Evolutionary conservation across 345 rosid species (phyloP), one percentile per base, ranked within the genome.

Genomic region (Cochlearia excelsa): DNA sequence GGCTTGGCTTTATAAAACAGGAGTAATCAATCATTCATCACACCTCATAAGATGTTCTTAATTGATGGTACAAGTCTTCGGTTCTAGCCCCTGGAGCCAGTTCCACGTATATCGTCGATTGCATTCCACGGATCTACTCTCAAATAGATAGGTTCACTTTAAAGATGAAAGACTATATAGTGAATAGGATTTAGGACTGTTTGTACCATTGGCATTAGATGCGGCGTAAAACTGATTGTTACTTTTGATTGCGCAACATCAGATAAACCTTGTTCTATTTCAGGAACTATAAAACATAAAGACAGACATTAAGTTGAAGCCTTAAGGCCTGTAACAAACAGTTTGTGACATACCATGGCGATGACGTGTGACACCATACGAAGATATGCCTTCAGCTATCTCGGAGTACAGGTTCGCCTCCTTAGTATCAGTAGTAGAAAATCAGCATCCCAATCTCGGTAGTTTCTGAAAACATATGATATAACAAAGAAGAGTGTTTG

Each of bases 61-160:
- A 58, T 56, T 77, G 86, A 29, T 81, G 78, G 74, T 80, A 74
- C 44, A 89, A 77, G 62, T 88, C 91, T 58, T 89, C 82, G 2
- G 66, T 46, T 1, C 69, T 79, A 48, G 76, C 86, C 16, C 94
- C 94, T 0, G 79, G 63, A 74, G 83, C 84, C 95, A 89, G 81
- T 77, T 87, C 86, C 16, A 87, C 94, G 59, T 83, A 85, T 35
- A 93, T 85, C 59, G 95, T 85, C 1, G 97, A 93, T 66, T 86
- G 99, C 99, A 93, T 89, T 50, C 99, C 99, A 6, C 99, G 96
- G 50, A 68, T 87, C 99, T 90, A 69, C n/a, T n/a, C 40, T 28
- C 30, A 61, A 57, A 70, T 34, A 70, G 51, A 5, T 0, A 43
- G 30, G 10, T 41, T 46, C 49, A 40, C 39, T 46, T n/a, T 35